Base-by-base conservation (phyloP, 345 rosid genomes). In the Salix dunnii region DNA sequence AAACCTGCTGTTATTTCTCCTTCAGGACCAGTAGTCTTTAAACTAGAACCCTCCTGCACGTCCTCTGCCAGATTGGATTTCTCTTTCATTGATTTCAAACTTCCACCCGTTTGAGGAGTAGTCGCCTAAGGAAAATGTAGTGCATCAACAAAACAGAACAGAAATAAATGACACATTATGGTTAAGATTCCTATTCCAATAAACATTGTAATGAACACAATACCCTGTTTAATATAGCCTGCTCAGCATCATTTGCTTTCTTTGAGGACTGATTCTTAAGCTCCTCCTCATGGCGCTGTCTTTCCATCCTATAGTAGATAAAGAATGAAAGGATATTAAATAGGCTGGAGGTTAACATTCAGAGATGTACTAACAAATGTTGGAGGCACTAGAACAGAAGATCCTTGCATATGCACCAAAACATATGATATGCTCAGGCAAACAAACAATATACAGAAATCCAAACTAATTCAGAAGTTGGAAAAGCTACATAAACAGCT, bases 1-100 rank as follows among this genome's bases (percentile, higher is more conserved):
- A 66, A 67, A 96, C 99, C 99, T 86, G 98, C 99, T 51, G 97
- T 92, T 82, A 96, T 92, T 83, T 94, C 98, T 61, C 97, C 99
- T 73, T 83, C 90, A 31, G 97, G 85, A 61, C 98, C 99, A 31
- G 97, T 94, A 82, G 90, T 90, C 84, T 96, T 92, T 79, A 96
- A 85, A 69, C 88, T 85, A 42, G 98, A 74, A 61, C 89, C 94
- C 83, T 94, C 99, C 53, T 83, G 91, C 63, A 77, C 86, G 72
- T 92, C 97, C 84, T 91, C 97, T 85, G 85, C 87, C 70, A 79
- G 86, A 76, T 79, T 80, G 31, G 84, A 75, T 84, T 94, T 96
- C 25, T 92, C 98, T 85, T 92, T 96, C 90, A 88, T 78, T 51
- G 92, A 82, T 85, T 94, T 96, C 80, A 94, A 79, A 91, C 88